phyloP scores from a whole-genome alignment of 2,329 filamentous ascomycete species.

The Salinomyces thailandicus region DNA sequence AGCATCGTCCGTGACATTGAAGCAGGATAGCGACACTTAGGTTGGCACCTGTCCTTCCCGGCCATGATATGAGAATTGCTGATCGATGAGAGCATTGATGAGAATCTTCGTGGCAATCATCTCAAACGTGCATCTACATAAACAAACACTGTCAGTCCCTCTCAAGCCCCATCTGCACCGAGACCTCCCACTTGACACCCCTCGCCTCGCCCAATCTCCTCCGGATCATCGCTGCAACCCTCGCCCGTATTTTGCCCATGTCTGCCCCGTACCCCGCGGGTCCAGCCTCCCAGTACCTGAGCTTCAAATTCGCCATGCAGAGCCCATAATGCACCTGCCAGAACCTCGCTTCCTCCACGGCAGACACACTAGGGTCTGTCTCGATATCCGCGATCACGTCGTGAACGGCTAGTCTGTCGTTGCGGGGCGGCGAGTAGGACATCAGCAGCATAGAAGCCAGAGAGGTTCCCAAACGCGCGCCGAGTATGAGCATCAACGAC shows the following conservation, averaged over 20 bases:
- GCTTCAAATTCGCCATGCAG: slow-evolving; percentile 86
- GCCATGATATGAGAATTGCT: too few relatives aligned
- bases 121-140: too few relatives aligned
- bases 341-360: slow-evolving; percentile 83
- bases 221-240: slow-evolving; percentile 67
- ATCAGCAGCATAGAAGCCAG: slow-evolving; percentile 93
- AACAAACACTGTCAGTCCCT: too few relatives aligned
- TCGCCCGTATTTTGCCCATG: slow-evolving; percentile 61
- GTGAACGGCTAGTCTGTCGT: slow-evolving; percentile 43
- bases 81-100: too few relatives aligned
- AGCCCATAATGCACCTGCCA: slow-evolving; percentile 98
- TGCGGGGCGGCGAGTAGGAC: slow-evolving; percentile 55
- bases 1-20: too few relatives aligned
- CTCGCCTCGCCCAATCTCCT: slow-evolving; percentile 76
- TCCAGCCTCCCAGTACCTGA: slow-evolving; percentile 53
- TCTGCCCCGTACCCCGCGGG: slow-evolving; percentile 53
- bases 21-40: too few relatives aligned
- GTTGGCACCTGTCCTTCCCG: too few relatives aligned
- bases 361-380: slow-evolving; percentile 61
- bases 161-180: slow-evolving; percentile 48
- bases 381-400: slow-evolving; percentile 76
- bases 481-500: slow-evolving; percentile 77
- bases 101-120: too few relatives aligned
- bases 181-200: slow-evolving; percentile 85
- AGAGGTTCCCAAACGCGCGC: slow-evolving; percentile 69